A percentile compares a stretch with the other conserved stretches of the same genome.
These are phyloP conservation scores for Nicotiana paniculata DNA, from an alignment of 257 asterid genomes.

Conservation along the genomic window DNA sequence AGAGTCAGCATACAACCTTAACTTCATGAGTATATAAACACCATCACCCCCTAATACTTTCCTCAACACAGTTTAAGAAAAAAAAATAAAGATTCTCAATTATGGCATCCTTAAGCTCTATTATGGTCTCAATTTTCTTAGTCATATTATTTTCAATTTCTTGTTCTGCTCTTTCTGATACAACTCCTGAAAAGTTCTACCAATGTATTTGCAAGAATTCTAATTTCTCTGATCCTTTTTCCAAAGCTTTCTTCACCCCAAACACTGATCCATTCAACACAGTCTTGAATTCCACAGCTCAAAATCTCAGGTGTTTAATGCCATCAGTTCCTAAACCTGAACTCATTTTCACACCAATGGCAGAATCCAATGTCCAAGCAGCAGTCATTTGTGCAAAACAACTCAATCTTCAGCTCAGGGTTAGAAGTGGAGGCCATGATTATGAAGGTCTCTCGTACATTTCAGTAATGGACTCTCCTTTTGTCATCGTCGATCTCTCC, in stretches of 20 bases:
- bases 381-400: not conserved
- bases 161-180: not conserved
- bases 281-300: slow-evolving; percentile 1
- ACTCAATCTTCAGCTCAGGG: not conserved
- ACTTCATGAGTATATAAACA: not conserved
- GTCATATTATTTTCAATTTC: not conserved
- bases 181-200: not conserved
- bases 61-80: not conserved
- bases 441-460: slow-evolving; percentile 1
- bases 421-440: slow-evolving; percentile 11
- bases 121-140: not conserved
- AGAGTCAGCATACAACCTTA: not conserved
- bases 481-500: not conserved
- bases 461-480: not conserved
- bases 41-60: not conserved
- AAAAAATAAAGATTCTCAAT: no score
- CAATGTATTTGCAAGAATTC: not conserved
- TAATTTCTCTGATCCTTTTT: not conserved
- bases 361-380: not conserved
- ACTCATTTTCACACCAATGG: not conserved
- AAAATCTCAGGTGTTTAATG: not conserved
- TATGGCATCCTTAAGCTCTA: not conserved
- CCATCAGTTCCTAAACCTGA: not conserved
- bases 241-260: not conserved
- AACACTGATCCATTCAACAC: not conserved